Evolutionary conservation across 441 rosid species (phyloP), one percentile per base, ranked within the genome.

Genomic region (Populus hybrid): DNA sequence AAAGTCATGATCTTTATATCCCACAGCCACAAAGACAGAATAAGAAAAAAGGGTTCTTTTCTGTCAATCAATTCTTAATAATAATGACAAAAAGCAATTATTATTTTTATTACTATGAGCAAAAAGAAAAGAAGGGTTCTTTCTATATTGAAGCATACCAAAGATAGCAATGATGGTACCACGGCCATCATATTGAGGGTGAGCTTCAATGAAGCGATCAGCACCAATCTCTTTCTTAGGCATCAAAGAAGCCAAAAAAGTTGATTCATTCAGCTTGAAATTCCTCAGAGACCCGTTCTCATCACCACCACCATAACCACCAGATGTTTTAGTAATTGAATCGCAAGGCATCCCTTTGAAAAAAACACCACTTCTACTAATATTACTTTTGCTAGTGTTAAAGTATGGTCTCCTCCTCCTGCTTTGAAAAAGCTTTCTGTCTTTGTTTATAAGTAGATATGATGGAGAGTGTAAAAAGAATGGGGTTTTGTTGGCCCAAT

Each of bases 201-300:
- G 85, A 80, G 89, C 86, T 32, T 88, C 92, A n/a, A 94, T 79
- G 93, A 96, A 96, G 79, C 97, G 90, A 90, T 95, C 97, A 65
- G 93, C 97, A 36, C 83, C 87, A 71, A 88, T 94, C 82, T 92
- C 98, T 90, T 86, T 88, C 93, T 92, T 94, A 81, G 95, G 97
- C 98, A 92, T 91, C 61, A 96, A 95, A 63, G 99, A 96, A 50
- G 99, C 98, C 63, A 93, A 84, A 85, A 94, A 94, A 50, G 96
- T 91, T 10, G 94, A 92, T 80, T 93, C 91, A 87, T 84, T 94
- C 46, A 92, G 87, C 73, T 91, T 92, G 81, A 90, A 93, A 76
- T 83, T 86, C 77, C 90, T 88, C 42, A 90, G 76, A 77, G 89
- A 85, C 75, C 91, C 94, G 80, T 86, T 88, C 38, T 79, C 90